Conservation (phyloP, 2,329 filamentous ascomycete genomes). For the Ophiostoma novo-ulmi region DNA sequence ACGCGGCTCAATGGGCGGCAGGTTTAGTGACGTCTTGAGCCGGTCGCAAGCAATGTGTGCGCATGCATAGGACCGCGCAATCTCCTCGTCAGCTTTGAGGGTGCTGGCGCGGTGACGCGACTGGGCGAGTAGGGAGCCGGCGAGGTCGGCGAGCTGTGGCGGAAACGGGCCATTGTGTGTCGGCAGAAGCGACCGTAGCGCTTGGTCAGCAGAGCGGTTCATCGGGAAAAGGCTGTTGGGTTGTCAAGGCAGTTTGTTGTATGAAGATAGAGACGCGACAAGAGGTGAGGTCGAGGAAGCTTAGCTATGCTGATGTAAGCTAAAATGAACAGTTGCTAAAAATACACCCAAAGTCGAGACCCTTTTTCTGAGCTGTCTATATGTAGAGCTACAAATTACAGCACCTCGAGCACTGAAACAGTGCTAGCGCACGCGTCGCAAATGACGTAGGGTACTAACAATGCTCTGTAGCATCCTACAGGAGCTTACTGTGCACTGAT, state of each 20-base stretch:
- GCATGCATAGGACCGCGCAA: conserved; percentile 78
- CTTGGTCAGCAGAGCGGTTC: conserved; percentile 70
- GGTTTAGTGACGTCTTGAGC: conserved; percentile 70
- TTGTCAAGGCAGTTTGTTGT: not conserved
- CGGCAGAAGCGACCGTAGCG: conserved; percentile 67
- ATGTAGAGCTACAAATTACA: not conserved
- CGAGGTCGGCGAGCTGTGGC: conserved; percentile 63
- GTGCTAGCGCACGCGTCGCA: not conserved
- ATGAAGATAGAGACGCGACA: not conserved
- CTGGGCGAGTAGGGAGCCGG: conserved; percentile 70
- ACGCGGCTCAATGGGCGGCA: conserved; percentile 68
- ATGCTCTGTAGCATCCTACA: not conserved
- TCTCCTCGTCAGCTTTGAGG: conserved; percentile 79
- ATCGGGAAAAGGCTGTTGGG: conserved; percentile 40
- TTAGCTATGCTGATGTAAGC: not conserved
- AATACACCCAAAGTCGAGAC: not conserved
- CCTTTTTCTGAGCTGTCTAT: not conserved
- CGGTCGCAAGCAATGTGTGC: conserved; percentile 85
- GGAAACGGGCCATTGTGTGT: conserved; percentile 65
- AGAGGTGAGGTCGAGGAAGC: not conserved
- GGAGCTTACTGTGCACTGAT: not conserved
- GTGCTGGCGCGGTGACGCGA: conserved; percentile 71
- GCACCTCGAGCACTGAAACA: not conserved
- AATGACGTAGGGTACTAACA: conserved; percentile 10
- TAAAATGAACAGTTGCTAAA: not conserved